Base-by-base conservation (phyloP, 2,329 filamentous ascomycete genomes). In the Ophiostoma fasciatum region DNA sequence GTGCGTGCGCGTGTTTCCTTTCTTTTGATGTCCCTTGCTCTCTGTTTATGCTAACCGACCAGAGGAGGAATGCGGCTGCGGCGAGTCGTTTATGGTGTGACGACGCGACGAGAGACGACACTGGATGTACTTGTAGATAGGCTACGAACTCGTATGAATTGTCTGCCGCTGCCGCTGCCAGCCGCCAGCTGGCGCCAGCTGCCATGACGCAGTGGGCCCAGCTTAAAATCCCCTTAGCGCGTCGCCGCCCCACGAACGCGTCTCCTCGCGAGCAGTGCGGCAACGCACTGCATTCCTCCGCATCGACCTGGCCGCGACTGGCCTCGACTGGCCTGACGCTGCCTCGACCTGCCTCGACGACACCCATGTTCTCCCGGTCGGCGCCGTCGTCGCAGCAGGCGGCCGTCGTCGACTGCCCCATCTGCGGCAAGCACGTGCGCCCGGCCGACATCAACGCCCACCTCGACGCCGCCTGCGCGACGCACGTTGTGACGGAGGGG, bases 1-100 rank as follows among this genome's bases (percentile, higher is more conserved):
- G 87, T 94, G 63, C 73, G 87, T 77, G n/a, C n/a, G n/a, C n/a
- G n/a, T n/a, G n/a, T 31, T 14, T 18, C n/a, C 48, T 7, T 35
- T 5, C 10, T 11, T 28, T 27, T 30, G n/a, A n/a, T n/a, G 21
- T n/a, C 31, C n/a, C 9, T 31, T 19, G 7, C 7, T 20, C n/a
- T n/a, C n/a, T n/a, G n/a, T n/a, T n/a, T n/a, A 3, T 29, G 12
- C 35, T 41, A 31, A 45, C 35, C 3, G 2, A 5, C 42, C 55
- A 94, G 87, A 93, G 68, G 88, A 94, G 54, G 73, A 92, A 66
- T 96, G 88, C 51, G 88, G 88, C 27, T 96, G 88, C 48, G 88
- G 88, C 51, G 88, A 96, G 63, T 94, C 85, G 2, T 96, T 96
- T 55, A 94, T 84, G 78, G 81, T 87, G n/a, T n/a, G n/a, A n/a